phyloP scores from a whole-genome alignment of 2,329 filamentous ascomycete species.

The Claviceps maximensis region DNA sequence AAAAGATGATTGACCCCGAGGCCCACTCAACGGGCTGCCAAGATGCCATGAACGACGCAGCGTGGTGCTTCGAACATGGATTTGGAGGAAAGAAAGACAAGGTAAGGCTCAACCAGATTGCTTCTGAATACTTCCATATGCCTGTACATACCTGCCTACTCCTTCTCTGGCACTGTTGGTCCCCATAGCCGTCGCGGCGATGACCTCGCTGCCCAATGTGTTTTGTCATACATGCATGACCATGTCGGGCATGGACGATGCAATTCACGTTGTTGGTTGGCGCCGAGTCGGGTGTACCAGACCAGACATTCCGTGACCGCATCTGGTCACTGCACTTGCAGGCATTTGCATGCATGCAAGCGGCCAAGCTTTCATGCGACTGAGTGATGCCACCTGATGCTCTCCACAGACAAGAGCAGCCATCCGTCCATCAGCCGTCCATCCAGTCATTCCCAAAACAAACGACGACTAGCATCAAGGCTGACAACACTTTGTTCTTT shows the following conservation, averaged over 20 bases:
- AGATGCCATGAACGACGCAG: slow-evolving; percentile 96
- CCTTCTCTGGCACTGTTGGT: background rate
- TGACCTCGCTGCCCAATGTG: background rate
- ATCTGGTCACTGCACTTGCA: background rate
- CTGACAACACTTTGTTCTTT: slow-evolving; percentile 28
- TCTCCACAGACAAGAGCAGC: no score
- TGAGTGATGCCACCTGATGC: no score
- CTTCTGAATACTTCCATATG: no score
- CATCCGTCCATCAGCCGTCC: background rate
- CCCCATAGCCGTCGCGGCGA: background rate
- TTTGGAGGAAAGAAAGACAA: slow-evolving; percentile 97
- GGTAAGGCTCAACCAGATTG: slow-evolving; percentile 43
- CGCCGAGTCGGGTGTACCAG: background rate
- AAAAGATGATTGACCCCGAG: background rate
- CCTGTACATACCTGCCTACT: no score
- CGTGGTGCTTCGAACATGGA: slow-evolving; percentile 93
- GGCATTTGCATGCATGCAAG: background rate
- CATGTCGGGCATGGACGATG: background rate
- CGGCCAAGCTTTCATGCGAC: no score
- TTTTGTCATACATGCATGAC: background rate
- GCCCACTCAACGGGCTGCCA: slow-evolving; percentile 4
- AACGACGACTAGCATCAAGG: slow-evolving; percentile 14
- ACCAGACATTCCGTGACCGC: background rate
- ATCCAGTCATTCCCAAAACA: background rate
- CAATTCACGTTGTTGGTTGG: background rate